phyloP scores from a whole-genome alignment of 371 early-diverging fungal species.

The Coemansia sp. region DNA sequence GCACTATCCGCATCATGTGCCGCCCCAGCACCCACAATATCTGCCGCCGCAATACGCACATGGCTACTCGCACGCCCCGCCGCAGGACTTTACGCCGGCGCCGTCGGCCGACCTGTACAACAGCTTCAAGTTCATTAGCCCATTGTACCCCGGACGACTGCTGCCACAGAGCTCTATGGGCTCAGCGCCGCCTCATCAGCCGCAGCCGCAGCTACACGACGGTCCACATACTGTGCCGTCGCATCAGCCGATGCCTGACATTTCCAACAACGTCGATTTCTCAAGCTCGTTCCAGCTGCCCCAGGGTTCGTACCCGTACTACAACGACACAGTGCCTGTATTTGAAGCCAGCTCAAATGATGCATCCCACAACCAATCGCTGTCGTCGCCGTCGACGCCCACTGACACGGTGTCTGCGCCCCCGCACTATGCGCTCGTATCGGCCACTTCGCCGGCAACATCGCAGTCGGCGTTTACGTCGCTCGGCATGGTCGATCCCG shows the following conservation, averaged over 20 bases:
- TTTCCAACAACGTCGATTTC: slow-evolving; percentile 23
- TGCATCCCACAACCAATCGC: slow-evolving; percentile 23
- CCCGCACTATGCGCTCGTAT: slow-evolving; percentile 33
- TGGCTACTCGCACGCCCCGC: slow-evolving; percentile 3
- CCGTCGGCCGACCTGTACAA: slow-evolving; percentile 32
- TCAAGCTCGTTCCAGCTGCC: slow-evolving; percentile 40
- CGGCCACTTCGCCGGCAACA: slow-evolving; percentile 8
- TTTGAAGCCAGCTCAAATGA: slow-evolving; percentile 20
- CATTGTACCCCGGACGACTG: slow-evolving; percentile 40
- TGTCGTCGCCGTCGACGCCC: slow-evolving; percentile 32
- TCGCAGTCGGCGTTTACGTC: slow-evolving; percentile 17
- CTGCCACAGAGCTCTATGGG: slow-evolving; percentile 12
- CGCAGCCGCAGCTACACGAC: neutral
- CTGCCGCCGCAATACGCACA: slow-evolving; percentile 17
- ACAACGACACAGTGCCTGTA: slow-evolving; percentile 19
- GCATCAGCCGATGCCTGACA: slow-evolving; percentile 23
- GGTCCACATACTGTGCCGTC: slow-evolving; percentile 29
- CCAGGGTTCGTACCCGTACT: slow-evolving; percentile 29
- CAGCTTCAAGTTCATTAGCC: slow-evolving; percentile 45
- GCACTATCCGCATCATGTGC: slow-evolving; percentile 19
- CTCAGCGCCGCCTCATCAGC: neutral
- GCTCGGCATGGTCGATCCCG: slow-evolving; percentile 39
- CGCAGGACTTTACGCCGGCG: slow-evolving; percentile 1
- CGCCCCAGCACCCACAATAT: slow-evolving; percentile 12
- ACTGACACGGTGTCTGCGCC: slow-evolving; percentile 11